Conservation (phyloP, 352 stramenopile species). For the Pythium rishiriense region DNA sequence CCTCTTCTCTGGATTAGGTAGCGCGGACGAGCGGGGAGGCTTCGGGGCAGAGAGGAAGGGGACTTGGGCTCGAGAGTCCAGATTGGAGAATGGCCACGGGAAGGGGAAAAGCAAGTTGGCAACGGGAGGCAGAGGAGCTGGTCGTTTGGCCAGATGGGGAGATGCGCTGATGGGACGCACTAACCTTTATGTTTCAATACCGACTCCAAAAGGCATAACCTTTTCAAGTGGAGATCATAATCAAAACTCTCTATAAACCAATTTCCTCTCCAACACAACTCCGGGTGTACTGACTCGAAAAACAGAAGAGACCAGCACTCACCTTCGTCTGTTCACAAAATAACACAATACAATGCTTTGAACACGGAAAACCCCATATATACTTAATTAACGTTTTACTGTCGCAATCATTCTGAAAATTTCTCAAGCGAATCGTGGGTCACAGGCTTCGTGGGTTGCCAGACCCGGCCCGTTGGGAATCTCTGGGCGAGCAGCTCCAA, state of each 20-base stretch:
- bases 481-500: not conserved
- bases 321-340: not conserved
- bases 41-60: not conserved
- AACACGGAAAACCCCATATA: not conserved
- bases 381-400: conserved; percentile 15
- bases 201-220: no score
- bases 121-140: not conserved
- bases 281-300: not conserved
- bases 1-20: conserved; percentile 28
- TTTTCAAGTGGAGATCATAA: no score
- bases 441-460: not conserved
- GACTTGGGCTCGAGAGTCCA: conserved; percentile 14
- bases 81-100: conserved; percentile 15
- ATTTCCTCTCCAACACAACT: not conserved
- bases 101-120: not conserved
- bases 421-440: conserved; percentile 9
- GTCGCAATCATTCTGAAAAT: conserved; percentile 20
- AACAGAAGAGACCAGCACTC: conserved; percentile 20
- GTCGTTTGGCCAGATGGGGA: not conserved
- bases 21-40: conserved; percentile 4
- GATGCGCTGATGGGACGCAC: not conserved
- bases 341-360: not conserved
- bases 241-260: not conserved
- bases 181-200: not conserved
- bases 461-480: conserved; percentile 9